phyloP scores from a whole-genome alignment of 805 yeast species.

The Isabelozyma gotoi region DNA sequence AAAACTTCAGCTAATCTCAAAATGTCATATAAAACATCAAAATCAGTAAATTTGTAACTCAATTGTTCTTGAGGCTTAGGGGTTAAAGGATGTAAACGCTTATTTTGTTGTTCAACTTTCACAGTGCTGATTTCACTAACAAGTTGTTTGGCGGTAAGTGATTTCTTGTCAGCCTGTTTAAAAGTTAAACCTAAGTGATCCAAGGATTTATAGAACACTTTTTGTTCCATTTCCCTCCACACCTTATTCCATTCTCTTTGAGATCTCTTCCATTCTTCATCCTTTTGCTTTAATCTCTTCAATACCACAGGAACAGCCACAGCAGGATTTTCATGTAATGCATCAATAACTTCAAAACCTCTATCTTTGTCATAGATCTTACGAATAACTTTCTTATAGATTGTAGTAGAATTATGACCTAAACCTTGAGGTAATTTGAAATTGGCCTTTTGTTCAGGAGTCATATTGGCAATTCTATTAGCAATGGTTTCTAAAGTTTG shows the following conservation, averaged over 20 bases:
- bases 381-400: slow-evolving; percentile 89
- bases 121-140: slow-evolving; percentile 90
- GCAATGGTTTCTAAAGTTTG: slow-evolving; percentile 96
- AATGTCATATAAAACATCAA: slow-evolving; percentile 71
- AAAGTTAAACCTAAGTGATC: slow-evolving; percentile 96
- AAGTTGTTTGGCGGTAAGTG: slow-evolving; percentile 84
- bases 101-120: slow-evolving; percentile 86
- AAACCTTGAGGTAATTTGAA: slow-evolving; percentile 91
- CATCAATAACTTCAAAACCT: slow-evolving; percentile 95
- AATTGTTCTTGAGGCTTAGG: slow-evolving; percentile 82
- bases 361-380: slow-evolving; percentile 92
- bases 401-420: slow-evolving; percentile 88
- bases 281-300: slow-evolving; percentile 92
- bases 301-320: slow-evolving; percentile 92
- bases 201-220: slow-evolving; percentile 86
- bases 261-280: slow-evolving; percentile 97
- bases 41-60: slow-evolving; percentile 62
- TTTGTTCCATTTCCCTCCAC: slow-evolving; percentile 98
- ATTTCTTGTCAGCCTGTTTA: slow-evolving; percentile 93
- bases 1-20: slow-evolving; percentile 64
- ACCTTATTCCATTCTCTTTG: slow-evolving; percentile 99
- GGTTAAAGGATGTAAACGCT: slow-evolving; percentile 79
- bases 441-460: slow-evolving; percentile 79
- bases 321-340: slow-evolving; percentile 92
- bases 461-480: slow-evolving; percentile 89